Conservation (phyloP, 768 basidiomycete genomes). For the Ramaria sp. region DNA sequence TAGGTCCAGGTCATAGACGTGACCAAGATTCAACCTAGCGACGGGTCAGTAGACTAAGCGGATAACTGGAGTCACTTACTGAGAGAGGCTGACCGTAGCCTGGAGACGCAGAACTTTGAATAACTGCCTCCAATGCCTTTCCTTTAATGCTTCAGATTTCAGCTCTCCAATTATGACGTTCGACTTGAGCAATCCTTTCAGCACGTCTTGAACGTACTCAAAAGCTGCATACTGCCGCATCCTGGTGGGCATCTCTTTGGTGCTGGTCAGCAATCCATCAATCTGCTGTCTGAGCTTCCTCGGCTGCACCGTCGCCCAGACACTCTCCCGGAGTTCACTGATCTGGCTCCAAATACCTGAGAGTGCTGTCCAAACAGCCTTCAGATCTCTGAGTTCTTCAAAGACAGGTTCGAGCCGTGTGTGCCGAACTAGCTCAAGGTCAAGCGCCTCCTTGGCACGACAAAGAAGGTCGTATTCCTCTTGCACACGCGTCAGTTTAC, state of each 20-base stretch:
- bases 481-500: constrained; percentile 76
- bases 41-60: constrained; percentile 5
- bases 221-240: constrained; percentile 99
- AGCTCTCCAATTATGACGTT: constrained; percentile 87
- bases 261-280: constrained; percentile 83
- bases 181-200: constrained; percentile 78
- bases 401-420: constrained; percentile 89
- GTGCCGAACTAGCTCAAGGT: constrained; percentile 82
- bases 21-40: constrained; percentile 82
- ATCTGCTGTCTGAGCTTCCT: constrained; percentile 91
- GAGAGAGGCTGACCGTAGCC: constrained; percentile 60
- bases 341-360: constrained; percentile 97
- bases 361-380: constrained; percentile 97
- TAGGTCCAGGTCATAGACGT: constrained; percentile 94
- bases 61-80: constrained; percentile 34
- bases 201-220: constrained; percentile 90
- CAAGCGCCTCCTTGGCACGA: constrained; percentile 92
- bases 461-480: constrained; percentile 95
- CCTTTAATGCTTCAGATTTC: constrained; percentile 94
- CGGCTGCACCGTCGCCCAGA: constrained; percentile 90
- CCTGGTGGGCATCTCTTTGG: constrained; percentile 96
- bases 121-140: constrained; percentile 95
- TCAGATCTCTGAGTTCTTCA: constrained; percentile 91
- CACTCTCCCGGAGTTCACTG: constrained; percentile 73
- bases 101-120: constrained; percentile 81